These are phyloP conservation scores for Chlamydomonas incerta DNA, from an alignment of 139 green algal genomes.

Conservation along the genomic window DNA sequence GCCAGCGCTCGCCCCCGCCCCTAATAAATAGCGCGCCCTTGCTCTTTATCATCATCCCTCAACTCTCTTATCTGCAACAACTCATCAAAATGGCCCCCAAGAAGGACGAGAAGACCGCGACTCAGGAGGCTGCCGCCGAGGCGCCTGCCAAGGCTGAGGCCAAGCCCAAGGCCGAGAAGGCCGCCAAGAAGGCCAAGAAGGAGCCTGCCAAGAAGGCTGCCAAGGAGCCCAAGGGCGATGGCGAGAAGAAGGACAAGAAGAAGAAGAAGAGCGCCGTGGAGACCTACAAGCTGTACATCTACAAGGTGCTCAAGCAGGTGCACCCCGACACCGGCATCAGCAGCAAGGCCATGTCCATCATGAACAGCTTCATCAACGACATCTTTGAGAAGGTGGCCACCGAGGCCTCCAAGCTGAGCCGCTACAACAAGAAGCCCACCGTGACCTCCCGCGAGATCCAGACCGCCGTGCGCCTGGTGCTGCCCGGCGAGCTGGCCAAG, in stretches of 20 bases:
- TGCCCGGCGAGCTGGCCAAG: conserved; percentile 87
- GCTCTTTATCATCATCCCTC: too few relatives aligned
- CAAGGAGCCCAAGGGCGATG: not conserved
- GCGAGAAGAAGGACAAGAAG: conserved; percentile 58
- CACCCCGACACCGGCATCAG: conserved; percentile 97
- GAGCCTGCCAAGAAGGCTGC: not conserved
- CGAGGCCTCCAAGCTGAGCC: conserved; percentile 73
- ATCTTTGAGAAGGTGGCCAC: conserved; percentile 90
- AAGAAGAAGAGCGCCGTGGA: conserved; percentile 62
- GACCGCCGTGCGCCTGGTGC: conserved; percentile 84
- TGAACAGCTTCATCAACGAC: conserved; percentile 81
- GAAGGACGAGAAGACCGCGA: not conserved
- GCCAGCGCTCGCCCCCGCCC: too few relatives aligned
- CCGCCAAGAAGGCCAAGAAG: not conserved
- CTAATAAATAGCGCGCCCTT: too few relatives aligned
- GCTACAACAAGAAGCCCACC: conserved; percentile 58
- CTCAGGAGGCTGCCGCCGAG: not conserved
- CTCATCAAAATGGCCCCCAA: not conserved
- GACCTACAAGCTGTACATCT: conserved; percentile 99
- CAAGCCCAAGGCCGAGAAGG: not conserved
- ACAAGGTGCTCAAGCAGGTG: conserved; percentile 94
- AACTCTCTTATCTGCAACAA: not conserved
- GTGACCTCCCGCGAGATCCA: conserved; percentile 71
- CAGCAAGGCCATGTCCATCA: conserved; percentile 97
- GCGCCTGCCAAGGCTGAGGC: not conserved